Evolutionary conservation across 106 monocot species (phyloP).

Genomic region (Dendrobium huoshanense): DNA sequence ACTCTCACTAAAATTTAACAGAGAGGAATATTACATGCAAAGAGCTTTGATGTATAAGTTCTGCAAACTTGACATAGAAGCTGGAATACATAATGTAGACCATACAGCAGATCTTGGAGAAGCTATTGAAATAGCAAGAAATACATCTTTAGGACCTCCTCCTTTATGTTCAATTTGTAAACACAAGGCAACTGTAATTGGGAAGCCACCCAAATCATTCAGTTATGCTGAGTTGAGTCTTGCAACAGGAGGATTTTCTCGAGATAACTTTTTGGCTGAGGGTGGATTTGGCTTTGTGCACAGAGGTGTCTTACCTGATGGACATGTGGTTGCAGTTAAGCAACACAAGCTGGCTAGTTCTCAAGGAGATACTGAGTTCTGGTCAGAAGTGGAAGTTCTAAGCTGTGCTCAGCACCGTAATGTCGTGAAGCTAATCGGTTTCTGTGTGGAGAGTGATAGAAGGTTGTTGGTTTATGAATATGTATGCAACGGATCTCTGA

Average conservation of each 20-base stretch:
- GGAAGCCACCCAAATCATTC: constrained; percentile 80
- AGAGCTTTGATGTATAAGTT: constrained; percentile 37
- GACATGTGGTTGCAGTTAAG: constrained; percentile 83
- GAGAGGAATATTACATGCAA: constrained; percentile 21
- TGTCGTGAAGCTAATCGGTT: constrained; percentile 88
- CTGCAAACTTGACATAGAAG: constrained; percentile 30
- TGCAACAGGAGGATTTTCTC: constrained; percentile 72
- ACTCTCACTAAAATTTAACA: constrained; percentile 18
- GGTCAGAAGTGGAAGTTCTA: constrained; percentile 86
- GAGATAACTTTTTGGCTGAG: constrained; percentile 86
- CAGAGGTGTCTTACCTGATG: constrained; percentile 74
- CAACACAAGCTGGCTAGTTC: constrained; percentile 83
- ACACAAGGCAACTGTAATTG: constrained; percentile 71
- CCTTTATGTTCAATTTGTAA: constrained; percentile 89
- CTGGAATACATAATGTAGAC: constrained; percentile 19
- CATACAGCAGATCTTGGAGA: constrained; percentile 40
- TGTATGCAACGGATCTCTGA: constrained; percentile 85
- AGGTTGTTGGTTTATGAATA: constrained; percentile 87
- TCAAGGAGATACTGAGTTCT: constrained; percentile 84
- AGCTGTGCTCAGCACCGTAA: constrained; percentile 92
- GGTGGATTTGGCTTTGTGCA: constrained; percentile 92
- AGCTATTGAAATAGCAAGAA: constrained; percentile 39
- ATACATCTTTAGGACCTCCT: constrained; percentile 56
- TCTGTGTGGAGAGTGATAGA: constrained; percentile 67
- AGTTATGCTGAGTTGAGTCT: constrained; percentile 66